Evolutionary conservation across 495 filamentous ascomycete species (phyloP).

Genomic region (Aspergillus asperescens): DNA sequence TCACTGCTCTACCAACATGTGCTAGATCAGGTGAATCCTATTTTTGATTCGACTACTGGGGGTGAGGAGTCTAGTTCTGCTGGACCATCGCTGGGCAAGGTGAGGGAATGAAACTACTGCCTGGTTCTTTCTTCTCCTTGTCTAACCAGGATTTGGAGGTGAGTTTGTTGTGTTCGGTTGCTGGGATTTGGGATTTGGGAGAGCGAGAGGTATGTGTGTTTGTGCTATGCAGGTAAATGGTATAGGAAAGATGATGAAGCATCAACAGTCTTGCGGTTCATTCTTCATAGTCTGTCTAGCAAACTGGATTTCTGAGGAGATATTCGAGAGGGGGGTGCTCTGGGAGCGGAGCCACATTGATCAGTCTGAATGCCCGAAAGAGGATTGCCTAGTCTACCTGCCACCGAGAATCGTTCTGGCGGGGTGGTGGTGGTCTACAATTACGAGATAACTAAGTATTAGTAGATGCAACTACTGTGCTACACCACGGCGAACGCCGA

Average conservation of each 20-base stretch:
- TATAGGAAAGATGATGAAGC: not conserved
- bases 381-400: not conserved
- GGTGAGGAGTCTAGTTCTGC: too few relatives aligned
- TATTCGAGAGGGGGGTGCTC: too few relatives aligned
- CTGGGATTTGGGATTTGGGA: not conserved
- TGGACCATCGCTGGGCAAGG: too few relatives aligned
- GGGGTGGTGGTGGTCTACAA: not conserved
- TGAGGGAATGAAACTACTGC: too few relatives aligned
- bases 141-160: too few relatives aligned
- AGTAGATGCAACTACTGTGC: not conserved
- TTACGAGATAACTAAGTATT: not conserved
- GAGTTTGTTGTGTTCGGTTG: not conserved
- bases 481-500: constrained; percentile 41
- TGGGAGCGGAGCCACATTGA: not conserved
- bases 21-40: too few relatives aligned
- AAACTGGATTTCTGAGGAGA: too few relatives aligned
- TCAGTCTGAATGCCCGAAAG: not conserved
- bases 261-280: too few relatives aligned
- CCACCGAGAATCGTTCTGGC: not conserved
- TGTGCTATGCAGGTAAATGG: not conserved
- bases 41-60: too few relatives aligned
- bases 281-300: too few relatives aligned
- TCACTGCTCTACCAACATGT: too few relatives aligned
- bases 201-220: not conserved
- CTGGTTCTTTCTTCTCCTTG: too few relatives aligned